A percentile compares a stretch with the other conserved stretches of the same genome.
These are phyloP conservation scores for Candolleomyces eurysporus DNA, from an alignment of 768 basidiomycete species.

Conservation along the genomic window DNA sequence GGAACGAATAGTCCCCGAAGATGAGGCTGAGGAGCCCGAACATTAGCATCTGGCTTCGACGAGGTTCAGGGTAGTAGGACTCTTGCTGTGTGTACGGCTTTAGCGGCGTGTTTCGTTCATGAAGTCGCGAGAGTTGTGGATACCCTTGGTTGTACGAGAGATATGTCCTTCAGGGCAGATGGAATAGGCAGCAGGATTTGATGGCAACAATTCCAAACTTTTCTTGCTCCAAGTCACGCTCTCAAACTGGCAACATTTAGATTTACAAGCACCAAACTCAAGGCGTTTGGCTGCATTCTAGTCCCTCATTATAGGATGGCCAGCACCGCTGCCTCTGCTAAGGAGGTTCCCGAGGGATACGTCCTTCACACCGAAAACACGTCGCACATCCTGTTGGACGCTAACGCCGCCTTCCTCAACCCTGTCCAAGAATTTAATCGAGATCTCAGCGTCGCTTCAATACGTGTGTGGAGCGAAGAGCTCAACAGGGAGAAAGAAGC, in stretches of 20 bases:
- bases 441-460: slow-evolving; percentile 88
- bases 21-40: too few species aligned
- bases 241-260: background rate
- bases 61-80: too few species aligned
- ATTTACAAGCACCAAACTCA: background rate
- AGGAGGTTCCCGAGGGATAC: slow-evolving; percentile 67
- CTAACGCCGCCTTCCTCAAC: slow-evolving; percentile 90
- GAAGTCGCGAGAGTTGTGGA: too few species aligned
- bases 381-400: slow-evolving; percentile 74
- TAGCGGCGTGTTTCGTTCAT: too few species aligned
- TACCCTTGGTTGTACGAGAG: too few species aligned
- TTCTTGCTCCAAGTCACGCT: background rate
- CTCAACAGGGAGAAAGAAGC: slow-evolving; percentile 59
- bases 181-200: too few species aligned
- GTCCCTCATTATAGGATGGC: background rate
- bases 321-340: slow-evolving; percentile 10
- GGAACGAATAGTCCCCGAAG: too few species aligned
- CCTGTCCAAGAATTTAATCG: slow-evolving; percentile 99
- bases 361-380: slow-evolving; percentile 80
- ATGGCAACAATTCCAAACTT: background rate
- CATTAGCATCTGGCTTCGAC: too few species aligned
- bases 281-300: too few species aligned
- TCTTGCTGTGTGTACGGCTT: too few species aligned
- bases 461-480: slow-evolving; percentile 84
- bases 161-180: too few species aligned